phyloP scores from a whole-genome alignment of 371 early-diverging fungal genomes.

The Mortierella polycephala region DNA sequence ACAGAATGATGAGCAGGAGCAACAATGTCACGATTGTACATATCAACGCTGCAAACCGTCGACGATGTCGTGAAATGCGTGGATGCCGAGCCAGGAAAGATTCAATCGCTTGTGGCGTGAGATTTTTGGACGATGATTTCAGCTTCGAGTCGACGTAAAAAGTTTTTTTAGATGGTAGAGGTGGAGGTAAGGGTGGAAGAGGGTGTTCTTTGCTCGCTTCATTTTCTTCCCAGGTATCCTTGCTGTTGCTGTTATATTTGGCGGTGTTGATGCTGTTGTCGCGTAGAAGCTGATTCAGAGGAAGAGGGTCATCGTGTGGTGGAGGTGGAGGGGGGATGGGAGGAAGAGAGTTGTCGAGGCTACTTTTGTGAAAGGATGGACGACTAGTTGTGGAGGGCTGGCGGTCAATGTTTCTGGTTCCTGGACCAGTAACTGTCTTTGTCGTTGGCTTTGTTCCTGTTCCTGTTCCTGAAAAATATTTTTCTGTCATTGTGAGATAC shows the following conservation, averaged over 20 bases:
- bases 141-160: constrained; percentile 18
- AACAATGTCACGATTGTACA: constrained; percentile 8
- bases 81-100: constrained; percentile 38
- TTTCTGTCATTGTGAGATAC: background rate
- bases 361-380: background rate
- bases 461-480: background rate
- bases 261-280: no score
- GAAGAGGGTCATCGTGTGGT: background rate
- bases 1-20: constrained; percentile 22
- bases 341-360: background rate
- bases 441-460: background rate
- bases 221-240: background rate
- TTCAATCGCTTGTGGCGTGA: constrained; percentile 25
- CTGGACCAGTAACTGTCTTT: no score
- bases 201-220: constrained; percentile 2
- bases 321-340: background rate
- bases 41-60: constrained; percentile 31
- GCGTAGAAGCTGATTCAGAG: background rate
- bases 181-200: constrained; percentile 18
- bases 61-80: constrained; percentile 35
- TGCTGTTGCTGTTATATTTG: background rate
- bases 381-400: background rate
- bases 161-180: constrained; percentile 22
- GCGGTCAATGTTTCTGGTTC: background rate
- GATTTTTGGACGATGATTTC: background rate